A percentile compares a stretch with the other conserved stretches of the same genome.
These are phyloP conservation scores for Colletotrichum lindemuthianum DNA, from an alignment of 2,329 filamentous ascomycete species.

Conservation along the genomic window DNA sequence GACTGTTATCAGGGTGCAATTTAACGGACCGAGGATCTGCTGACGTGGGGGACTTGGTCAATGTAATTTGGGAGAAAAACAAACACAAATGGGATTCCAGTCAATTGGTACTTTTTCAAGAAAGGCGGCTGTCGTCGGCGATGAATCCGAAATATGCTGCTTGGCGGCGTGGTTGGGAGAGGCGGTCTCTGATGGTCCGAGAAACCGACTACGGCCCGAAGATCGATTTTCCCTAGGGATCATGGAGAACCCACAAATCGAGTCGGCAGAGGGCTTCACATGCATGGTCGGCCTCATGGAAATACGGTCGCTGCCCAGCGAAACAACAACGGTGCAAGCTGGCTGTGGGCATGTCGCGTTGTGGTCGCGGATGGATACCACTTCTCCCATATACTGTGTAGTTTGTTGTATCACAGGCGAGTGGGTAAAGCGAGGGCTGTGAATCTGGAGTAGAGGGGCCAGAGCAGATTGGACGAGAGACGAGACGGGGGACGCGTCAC, in stretches of 20 bases:
- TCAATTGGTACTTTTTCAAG: background rate
- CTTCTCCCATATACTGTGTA: background rate
- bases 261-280: conserved; percentile 33
- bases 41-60: too few species aligned
- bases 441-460: conserved; percentile 19
- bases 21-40: too few species aligned
- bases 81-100: too few species aligned
- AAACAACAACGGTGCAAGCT: background rate
- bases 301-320: background rate
- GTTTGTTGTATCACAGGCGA: too few species aligned
- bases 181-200: conserved; percentile 15
- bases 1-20: background rate
- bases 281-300: conserved; percentile 8
- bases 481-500: background rate
- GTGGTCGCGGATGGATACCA: background rate
- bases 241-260: conserved; percentile 23
- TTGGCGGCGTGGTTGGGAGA: background rate
- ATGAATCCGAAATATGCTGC: too few species aligned
- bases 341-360: background rate
- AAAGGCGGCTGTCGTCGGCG: conserved; percentile 1
- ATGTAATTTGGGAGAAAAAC: too few species aligned
- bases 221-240: conserved; percentile 15
- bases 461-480: conserved; percentile 17
- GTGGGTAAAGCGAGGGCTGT: conserved; percentile 8
- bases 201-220: conserved; percentile 15